Conservation (phyloP, 2,329 filamentous ascomycete genomes). For the Metarhizium anisopliae region DNA sequence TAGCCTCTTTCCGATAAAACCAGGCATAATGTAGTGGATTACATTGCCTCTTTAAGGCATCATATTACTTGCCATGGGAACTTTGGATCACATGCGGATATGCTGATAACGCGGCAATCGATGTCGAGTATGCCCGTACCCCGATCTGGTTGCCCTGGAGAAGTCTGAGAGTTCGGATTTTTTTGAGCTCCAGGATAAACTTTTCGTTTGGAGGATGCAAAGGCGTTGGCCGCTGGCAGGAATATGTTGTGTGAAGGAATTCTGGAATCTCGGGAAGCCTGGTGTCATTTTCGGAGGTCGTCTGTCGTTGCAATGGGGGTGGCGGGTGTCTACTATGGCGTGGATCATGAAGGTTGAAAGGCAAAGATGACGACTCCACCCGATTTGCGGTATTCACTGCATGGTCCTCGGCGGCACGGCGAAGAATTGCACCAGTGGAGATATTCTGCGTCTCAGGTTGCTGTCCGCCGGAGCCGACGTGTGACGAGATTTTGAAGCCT, state of each 20-base stretch:
- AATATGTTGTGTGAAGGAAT: conserved; percentile 54
- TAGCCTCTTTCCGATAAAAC: not conserved
- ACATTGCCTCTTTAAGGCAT: not conserved
- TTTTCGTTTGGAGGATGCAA: conserved; percentile 59
- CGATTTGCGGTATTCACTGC: conserved; percentile 1
- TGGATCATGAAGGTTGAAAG: not conserved
- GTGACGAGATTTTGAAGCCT: conserved; percentile 27
- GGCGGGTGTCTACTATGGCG: conserved; percentile 9
- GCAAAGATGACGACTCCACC: conserved; percentile 1
- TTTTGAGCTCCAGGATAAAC: conserved; percentile 67
- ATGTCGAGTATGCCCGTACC: conserved; percentile 76
- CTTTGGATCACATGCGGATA: conserved; percentile 53
- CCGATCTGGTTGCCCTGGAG: conserved; percentile 70
- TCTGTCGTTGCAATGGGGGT: conserved; percentile 49
- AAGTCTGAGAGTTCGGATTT: conserved; percentile 62
- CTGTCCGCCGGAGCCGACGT: not conserved
- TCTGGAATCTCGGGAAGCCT: conserved; percentile 56
- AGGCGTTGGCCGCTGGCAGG: conserved; percentile 72
- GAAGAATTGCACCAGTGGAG: conserved; percentile 8
- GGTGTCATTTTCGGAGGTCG: conserved; percentile 68
- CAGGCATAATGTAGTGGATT: not conserved
- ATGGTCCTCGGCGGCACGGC: conserved; percentile 13
- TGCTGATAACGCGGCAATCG: conserved; percentile 73
- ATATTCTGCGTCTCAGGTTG: not conserved
- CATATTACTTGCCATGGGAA: conserved; percentile 27